Evolutionary conservation across 2,329 filamentous ascomycete species (phyloP), one percentile per base, ranked within the genome.

Genomic region (Botryotinia convoluta): DNA sequence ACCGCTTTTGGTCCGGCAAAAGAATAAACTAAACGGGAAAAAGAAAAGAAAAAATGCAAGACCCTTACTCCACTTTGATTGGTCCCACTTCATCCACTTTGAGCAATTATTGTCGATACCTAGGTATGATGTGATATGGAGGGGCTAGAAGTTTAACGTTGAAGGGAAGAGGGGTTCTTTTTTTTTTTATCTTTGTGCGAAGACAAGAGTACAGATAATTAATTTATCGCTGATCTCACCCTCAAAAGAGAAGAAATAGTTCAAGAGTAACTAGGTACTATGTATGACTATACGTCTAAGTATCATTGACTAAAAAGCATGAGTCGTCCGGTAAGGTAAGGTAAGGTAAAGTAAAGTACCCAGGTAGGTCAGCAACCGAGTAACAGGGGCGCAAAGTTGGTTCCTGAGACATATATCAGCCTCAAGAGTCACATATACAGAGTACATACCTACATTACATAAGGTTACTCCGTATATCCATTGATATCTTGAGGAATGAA

Each of bases 111-210:
- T 32, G 29, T 32, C 12, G 5, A 44, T 44, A n/a, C 48, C 48
- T n/a, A 54, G 48, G 26, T 54, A 44, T 44, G 39, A 44, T 44
- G 32, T 45, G 39, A 63, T 63, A 63, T 63, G 61, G 61, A 63
- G 60, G 37, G 37, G 60, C 60, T 42, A 62, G 60, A 62, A 62
- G 60, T n/a, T 62, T 42, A 62, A 62, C 37, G 35, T 62, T 62
- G 37, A 62, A 62, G 14, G 26, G 60, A n/a, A n/a, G 60, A 62
- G 60, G 60, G 60, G 60, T 39, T 42, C 12, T n/a, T 62, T 62
- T 62, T n/a, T 7, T 54, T 18, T 4, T 26, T 14, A n/a, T n/a
- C n/a, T 54, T n/a, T 12, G 3, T 29, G n/a, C 14, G 7, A 29
- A 54, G n/a, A 18, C n/a, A 18, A 54, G 51, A 29, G n/a, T 16